These are phyloP conservation scores for Penicillium hordei DNA, from an alignment of 2,329 filamentous ascomycete genomes.

Conservation along the genomic window DNA sequence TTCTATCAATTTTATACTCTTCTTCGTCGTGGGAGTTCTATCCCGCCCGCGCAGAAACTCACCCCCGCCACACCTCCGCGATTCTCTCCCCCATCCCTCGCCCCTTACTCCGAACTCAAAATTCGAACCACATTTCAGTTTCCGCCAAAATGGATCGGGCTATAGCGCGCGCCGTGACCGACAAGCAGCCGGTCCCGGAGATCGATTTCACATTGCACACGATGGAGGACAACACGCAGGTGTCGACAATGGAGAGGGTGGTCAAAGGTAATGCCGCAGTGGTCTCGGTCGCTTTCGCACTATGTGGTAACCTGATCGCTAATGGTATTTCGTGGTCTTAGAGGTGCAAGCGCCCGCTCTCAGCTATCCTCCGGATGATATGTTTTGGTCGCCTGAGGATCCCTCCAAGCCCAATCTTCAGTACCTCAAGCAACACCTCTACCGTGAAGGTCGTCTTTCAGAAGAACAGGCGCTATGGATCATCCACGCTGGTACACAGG, in stretches of 20 bases:
- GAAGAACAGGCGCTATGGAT: slow-evolving; percentile 98
- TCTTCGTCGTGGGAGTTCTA: slow-evolving; percentile 11
- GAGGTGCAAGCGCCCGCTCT: slow-evolving; percentile 98
- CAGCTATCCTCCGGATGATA: slow-evolving; percentile 85
- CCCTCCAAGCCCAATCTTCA: slow-evolving; percentile 85
- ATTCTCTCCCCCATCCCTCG: not conserved
- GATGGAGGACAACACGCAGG: slow-evolving; percentile 95
- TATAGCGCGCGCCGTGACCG: slow-evolving; percentile 83
- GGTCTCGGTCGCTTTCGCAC: slow-evolving; percentile 8
- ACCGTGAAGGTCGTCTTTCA: slow-evolving; percentile 92
- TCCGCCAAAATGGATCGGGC: slow-evolving; percentile 41
- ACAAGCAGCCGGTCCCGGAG: slow-evolving; percentile 94
- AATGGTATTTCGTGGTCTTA: slow-evolving; percentile 42
- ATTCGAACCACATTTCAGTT: slow-evolving; percentile 1
- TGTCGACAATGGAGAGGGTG: slow-evolving; percentile 92
- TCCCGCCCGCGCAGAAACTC: slow-evolving; percentile 13
- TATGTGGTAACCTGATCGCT: slow-evolving; percentile 12
- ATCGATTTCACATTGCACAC: slow-evolving; percentile 98
- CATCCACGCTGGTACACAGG: slow-evolving; percentile 79
- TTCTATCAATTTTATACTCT: slow-evolving; percentile 4
- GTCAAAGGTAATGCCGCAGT: slow-evolving; percentile 78
- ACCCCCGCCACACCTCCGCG: slow-evolving; percentile 19
- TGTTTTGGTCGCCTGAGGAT: slow-evolving; percentile 88
- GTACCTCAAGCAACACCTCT: slow-evolving; percentile 98
- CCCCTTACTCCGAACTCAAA: slow-evolving; percentile 9